Percentiles rank a stretch among this genome's conserved stretches.
Evolutionary conservation across 495 filamentous ascomycete species (phyloP).

Genomic region (Margaritispora aquatica): DNA sequence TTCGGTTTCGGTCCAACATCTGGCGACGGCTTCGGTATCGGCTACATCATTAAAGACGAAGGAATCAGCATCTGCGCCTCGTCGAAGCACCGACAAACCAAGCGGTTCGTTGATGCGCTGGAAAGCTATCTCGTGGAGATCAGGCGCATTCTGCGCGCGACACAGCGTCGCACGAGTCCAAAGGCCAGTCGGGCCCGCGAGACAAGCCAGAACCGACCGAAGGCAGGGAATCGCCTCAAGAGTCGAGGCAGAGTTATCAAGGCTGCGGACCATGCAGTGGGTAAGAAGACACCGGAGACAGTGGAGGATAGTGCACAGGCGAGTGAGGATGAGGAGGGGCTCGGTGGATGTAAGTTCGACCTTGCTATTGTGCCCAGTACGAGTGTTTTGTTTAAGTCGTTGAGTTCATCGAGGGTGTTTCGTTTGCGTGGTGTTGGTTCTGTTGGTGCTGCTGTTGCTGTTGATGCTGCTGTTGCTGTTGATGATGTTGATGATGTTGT

Average conservation of each 20-base stretch:
- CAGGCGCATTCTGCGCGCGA: slow-evolving; percentile 68
- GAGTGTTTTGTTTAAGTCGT: neutral
- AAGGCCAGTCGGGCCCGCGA: slow-evolving; percentile 60
- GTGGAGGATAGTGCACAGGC: slow-evolving; percentile 51
- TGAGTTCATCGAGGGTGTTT: neutral
- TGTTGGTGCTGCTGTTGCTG: neutral
- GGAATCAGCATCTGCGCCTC: slow-evolving; percentile 85
- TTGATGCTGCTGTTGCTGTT: neutral
- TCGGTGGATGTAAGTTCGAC: slow-evolving; percentile 79
- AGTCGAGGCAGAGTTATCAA: slow-evolving; percentile 52
- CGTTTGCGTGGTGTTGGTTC: neutral
- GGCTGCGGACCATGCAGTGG: slow-evolving; percentile 25
- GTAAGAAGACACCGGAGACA: slow-evolving; percentile 32
- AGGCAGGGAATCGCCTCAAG: slow-evolving; percentile 35
- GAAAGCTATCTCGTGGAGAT: slow-evolving; percentile 90
- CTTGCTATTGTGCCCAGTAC: neutral
- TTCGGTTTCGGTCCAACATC: slow-evolving; percentile 96
- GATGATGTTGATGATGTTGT: too few species aligned
- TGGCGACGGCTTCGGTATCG: slow-evolving; percentile 93
- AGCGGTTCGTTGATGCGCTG: slow-evolving; percentile 79
- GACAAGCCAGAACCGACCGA: slow-evolving; percentile 28
- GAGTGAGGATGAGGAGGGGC: slow-evolving; percentile 82
- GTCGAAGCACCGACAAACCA: slow-evolving; percentile 88
- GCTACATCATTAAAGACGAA: slow-evolving; percentile 99
- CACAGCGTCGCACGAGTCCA: slow-evolving; percentile 41